Percentiles rank a stretch among this genome's conserved stretches.
phyloP scores from a whole-genome alignment of 2,329 filamentous ascomycete genomes.

The Fusarium sarcochroum region DNA sequence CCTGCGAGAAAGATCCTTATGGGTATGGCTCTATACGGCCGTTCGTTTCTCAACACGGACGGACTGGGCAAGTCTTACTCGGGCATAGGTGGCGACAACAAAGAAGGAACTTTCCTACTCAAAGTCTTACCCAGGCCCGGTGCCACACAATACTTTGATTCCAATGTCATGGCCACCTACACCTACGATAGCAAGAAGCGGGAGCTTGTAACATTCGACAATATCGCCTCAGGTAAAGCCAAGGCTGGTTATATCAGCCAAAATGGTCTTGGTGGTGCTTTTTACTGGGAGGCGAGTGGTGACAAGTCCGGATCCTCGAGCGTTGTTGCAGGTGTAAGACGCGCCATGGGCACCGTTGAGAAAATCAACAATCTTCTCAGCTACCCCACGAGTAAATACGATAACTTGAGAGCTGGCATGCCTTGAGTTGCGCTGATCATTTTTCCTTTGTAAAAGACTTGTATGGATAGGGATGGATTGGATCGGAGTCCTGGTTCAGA shows the following conservation, averaged over 20 bases:
- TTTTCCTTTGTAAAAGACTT: constrained; percentile 17
- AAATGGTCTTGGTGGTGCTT: constrained; percentile 77
- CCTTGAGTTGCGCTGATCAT: constrained; percentile 22
- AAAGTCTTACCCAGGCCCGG: constrained; percentile 76
- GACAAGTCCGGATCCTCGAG: constrained; percentile 69
- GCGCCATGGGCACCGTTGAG: constrained; percentile 64
- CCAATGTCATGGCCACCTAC: constrained; percentile 74
- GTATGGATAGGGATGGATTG: constrained; percentile 6
- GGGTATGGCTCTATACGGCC: constrained; percentile 84
- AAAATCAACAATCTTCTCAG: constrained; percentile 64
- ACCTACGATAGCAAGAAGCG: constrained; percentile 72
- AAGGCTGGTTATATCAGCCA: constrained; percentile 76
- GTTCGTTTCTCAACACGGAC: constrained; percentile 77
- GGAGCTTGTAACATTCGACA: constrained; percentile 81
- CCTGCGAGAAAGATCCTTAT: constrained; percentile 76
- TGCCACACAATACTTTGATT: constrained; percentile 69
- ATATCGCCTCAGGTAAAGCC: constrained; percentile 65
- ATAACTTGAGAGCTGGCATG: constrained; percentile 65
- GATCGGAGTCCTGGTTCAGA: constrained; percentile 5
- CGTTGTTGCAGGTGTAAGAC: constrained; percentile 68
- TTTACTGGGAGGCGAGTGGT: constrained; percentile 88
- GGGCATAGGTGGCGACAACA: constrained; percentile 75
- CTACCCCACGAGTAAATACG: constrained; percentile 70
- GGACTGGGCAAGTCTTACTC: constrained; percentile 75
- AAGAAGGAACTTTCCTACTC: constrained; percentile 80